phyloP scores from a whole-genome alignment of 805 yeast species.

The Yamadazyma laniorum region DNA sequence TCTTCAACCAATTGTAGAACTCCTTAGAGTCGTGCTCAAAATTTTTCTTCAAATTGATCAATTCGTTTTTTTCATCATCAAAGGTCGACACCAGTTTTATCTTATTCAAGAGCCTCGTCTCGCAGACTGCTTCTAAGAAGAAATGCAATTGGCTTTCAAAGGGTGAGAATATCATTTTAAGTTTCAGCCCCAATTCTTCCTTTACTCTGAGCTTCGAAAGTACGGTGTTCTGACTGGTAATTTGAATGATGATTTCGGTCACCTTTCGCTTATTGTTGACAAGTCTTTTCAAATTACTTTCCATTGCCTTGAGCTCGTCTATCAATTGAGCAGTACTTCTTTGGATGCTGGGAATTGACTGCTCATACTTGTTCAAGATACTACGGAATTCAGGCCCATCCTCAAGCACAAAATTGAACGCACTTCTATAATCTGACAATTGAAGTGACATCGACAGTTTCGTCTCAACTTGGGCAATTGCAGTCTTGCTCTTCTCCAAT shows the following conservation, averaged over 20 bases:
- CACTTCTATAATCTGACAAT: slow-evolving; percentile 24
- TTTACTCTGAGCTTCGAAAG: slow-evolving; percentile 23
- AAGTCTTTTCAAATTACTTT: slow-evolving; percentile 23
- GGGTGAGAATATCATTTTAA: slow-evolving; percentile 30
- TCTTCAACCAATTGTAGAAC: slow-evolving; percentile 43
- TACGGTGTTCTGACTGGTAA: slow-evolving; percentile 24
- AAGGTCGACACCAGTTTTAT: slow-evolving; percentile 17
- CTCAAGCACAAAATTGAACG: slow-evolving; percentile 34
- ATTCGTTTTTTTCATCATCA: slow-evolving; percentile 21
- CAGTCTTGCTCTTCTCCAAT: neutral
- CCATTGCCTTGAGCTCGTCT: slow-evolving; percentile 33
- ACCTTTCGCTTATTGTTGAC: slow-evolving; percentile 18
- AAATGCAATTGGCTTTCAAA: slow-evolving; percentile 30
- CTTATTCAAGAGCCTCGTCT: slow-evolving; percentile 25
- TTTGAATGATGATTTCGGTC: slow-evolving; percentile 23
- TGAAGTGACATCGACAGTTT: slow-evolving; percentile 1
- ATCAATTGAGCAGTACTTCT: slow-evolving; percentile 21
- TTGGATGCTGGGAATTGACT: slow-evolving; percentile 26
- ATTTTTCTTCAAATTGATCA: slow-evolving; percentile 24
- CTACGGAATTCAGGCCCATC: slow-evolving; percentile 46
- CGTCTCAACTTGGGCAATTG: neutral
- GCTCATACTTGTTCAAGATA: slow-evolving; percentile 30
- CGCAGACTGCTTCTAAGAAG: slow-evolving; percentile 29
- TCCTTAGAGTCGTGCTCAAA: slow-evolving; percentile 43
- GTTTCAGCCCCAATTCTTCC: slow-evolving; percentile 22